Evolutionary conservation across 73 alveolate genomes (phyloP).

Genomic region (Symbiodinium natans): DNA sequence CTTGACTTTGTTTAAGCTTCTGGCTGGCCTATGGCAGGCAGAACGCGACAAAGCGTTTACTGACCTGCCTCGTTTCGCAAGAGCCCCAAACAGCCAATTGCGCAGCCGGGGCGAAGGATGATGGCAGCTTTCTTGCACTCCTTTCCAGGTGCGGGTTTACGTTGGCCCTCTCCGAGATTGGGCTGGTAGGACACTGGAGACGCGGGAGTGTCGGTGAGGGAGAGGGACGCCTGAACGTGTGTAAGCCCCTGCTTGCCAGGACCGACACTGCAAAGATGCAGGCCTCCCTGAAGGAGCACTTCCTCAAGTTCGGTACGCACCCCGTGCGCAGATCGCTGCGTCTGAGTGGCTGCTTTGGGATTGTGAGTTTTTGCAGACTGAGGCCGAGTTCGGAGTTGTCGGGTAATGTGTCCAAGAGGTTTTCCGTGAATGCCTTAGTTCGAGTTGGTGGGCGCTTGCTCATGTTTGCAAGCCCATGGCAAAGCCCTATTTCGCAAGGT

Average conservation of each 20-base stretch:
- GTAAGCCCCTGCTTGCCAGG: background rate
- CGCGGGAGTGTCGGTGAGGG: background rate
- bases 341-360: background rate
- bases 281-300: slow-evolving; percentile 80
- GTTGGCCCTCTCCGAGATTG: slow-evolving; percentile 90
- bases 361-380: background rate
- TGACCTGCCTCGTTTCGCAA: slow-evolving; percentile 83
- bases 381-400: slow-evolving; percentile 89
- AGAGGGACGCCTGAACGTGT: background rate
- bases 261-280: slow-evolving; percentile 71
- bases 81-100: background rate
- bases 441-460: background rate
- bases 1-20: background rate
- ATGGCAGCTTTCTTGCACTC: background rate
- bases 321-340: background rate
- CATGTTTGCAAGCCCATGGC: too few relatives aligned
- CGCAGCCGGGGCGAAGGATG: background rate
- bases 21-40: background rate
- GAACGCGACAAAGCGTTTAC: slow-evolving; percentile 77
- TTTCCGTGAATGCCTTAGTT: background rate
- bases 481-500: background rate
- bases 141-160: slow-evolving; percentile 55
- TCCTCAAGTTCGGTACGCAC: slow-evolving; percentile 44
- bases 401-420: slow-evolving; percentile 76
- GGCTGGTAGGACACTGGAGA: slow-evolving; percentile 62